These are phyloP conservation scores for Colletotrichum sp. DNA, from an alignment of 2,329 filamentous ascomycete genomes.

Conservation along the genomic window DNA sequence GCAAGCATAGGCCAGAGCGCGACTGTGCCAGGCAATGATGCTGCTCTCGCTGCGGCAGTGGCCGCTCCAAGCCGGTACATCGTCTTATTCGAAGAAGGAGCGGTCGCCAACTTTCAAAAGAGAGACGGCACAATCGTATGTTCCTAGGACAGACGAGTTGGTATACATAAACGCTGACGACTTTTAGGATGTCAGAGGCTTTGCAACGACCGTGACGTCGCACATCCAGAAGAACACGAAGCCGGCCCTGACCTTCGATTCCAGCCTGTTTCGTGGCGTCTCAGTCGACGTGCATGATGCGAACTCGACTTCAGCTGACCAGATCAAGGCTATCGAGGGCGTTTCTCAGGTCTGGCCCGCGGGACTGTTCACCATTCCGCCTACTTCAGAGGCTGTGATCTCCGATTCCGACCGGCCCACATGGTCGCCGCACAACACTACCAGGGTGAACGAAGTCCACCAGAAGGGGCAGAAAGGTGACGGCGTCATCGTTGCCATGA, in stretches of 20 bases:
- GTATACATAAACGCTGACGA: background rate
- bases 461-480: background rate
- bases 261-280: background rate
- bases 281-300: background rate
- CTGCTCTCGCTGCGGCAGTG: background rate
- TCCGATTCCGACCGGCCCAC: background rate
- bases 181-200: background rate
- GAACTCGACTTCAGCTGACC: background rate
- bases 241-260: background rate
- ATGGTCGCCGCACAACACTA: background rate
- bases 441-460: background rate
- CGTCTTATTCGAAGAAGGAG: background rate
- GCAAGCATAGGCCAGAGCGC: background rate
- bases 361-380: background rate
- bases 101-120: background rate
- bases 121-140: background rate
- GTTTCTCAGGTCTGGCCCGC: background rate
- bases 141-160: background rate
- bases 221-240: background rate
- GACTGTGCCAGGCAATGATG: background rate
- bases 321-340: background rate
- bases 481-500: background rate
- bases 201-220: background rate
- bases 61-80: background rate
- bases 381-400: background rate